Evolutionary conservation across 2,329 filamentous ascomycete species (phyloP).

Genomic region (Fusarium transvaalense): DNA sequence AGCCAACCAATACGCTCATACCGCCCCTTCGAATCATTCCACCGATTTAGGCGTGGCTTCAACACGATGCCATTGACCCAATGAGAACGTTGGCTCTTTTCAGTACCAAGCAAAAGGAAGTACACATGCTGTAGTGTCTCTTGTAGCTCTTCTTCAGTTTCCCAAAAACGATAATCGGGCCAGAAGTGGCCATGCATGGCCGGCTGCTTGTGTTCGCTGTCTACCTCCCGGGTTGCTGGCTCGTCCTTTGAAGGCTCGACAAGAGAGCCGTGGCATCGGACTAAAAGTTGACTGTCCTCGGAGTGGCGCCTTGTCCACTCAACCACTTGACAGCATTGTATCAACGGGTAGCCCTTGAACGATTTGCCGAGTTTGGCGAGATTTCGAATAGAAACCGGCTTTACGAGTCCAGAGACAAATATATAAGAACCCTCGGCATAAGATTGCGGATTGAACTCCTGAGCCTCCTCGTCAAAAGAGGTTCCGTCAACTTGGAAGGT

Average conservation of each 20-base stretch:
- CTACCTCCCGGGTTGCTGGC: background rate
- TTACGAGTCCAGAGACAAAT: background rate
- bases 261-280: background rate
- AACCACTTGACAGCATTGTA: background rate
- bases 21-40: background rate
- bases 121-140: background rate
- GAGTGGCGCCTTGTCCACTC: background rate
- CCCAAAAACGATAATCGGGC: conserved; percentile 3
- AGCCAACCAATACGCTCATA: conserved; percentile 4
- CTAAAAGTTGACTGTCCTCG: background rate
- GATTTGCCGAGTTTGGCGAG: background rate
- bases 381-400: background rate
- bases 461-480: background rate
- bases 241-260: background rate
- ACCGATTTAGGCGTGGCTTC: background rate
- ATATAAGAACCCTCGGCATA: background rate
- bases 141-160: background rate
- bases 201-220: background rate
- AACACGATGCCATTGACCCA: background rate
- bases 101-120: background rate
- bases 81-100: background rate
- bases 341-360: background rate
- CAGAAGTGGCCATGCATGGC: background rate
- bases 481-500: background rate
- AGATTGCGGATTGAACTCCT: background rate